Evolutionary conservation across 768 basidiomycete species (phyloP), one percentile per base, ranked within the genome.

Genomic region (Pulveroboletus sp.): DNA sequence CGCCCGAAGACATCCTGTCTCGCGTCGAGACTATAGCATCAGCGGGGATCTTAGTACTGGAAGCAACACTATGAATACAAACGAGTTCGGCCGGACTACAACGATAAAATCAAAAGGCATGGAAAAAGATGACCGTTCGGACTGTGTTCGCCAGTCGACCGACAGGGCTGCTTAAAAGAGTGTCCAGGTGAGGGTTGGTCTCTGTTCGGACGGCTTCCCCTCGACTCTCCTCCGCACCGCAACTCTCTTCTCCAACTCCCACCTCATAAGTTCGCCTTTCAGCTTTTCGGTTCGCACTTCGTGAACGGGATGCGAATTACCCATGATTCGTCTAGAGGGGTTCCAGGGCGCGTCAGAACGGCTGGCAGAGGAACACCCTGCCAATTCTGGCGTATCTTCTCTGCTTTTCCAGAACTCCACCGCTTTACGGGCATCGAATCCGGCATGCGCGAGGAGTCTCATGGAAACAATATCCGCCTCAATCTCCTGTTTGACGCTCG

Each of bases 381-480:
- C 49, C n/a, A 46, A 50, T 39, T 50, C 49, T 7, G 54, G 45
- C 1, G 51, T 8, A 21, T 73, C 70, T 21, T 73, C 67, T 40
- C 83, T 75, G 37, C 71, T 67, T 62, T 91, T 83, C 90, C 94
- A 97, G 65, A 96, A 95, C 12, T 70, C 73, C 39, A 93, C 76
- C 7, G 95, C 89, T 40, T 75, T 73, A 32, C 85, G 80, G 3
- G 94, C 89, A 69, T 96, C 91, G 62, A 88, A 97, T 6, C 93
- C 91, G 0, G 94, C 87, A 63, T 92, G 80, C 0, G 94, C 92
- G 32, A 99, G 81, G n/a, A 99, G 73, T 53, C 93, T 77, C 7
- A 86, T 78, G 11, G 90, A 93, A 33, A 94, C 92, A 30, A 91
- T 70, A 63, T 97, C 93, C 12, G 93, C 95, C 65, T 99, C 95